These are phyloP conservation scores for Chimonanthus praecox DNA, from an alignment of 164 flowering plant species.

Conservation along the genomic window DNA sequence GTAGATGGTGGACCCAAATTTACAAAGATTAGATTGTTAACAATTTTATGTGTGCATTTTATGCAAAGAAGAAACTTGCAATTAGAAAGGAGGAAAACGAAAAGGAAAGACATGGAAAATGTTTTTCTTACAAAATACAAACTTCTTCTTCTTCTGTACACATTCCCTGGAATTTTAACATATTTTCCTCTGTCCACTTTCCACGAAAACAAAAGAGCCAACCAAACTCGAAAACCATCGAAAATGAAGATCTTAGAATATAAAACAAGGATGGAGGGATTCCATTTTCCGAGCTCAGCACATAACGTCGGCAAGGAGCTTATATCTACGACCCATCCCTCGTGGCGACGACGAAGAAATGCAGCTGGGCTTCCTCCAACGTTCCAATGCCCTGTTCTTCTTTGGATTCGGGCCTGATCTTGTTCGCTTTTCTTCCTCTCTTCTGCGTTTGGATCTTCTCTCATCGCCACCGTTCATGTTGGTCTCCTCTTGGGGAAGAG, in stretches of 20 bases:
- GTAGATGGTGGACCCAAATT: no score
- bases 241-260: not conserved
- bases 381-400: constrained; percentile 1
- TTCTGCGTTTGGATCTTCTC: not conserved
- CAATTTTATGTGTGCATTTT: no score
- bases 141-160: not conserved
- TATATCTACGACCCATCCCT: constrained; percentile 12
- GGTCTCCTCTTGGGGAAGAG: not conserved
- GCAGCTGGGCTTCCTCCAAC: constrained; percentile 10
- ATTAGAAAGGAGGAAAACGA: not conserved
- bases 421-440: not conserved
- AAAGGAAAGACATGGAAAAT: not conserved
- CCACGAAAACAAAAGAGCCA: not conserved
- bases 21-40: no score
- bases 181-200: not conserved
- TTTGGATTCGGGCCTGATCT: not conserved
- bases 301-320: constrained; percentile 17
- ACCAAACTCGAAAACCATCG: not conserved
- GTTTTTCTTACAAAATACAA: not conserved
- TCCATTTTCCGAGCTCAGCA: constrained; percentile 5
- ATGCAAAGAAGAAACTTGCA: no score
- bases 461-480: not conserved
- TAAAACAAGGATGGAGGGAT: not conserved
- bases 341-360: constrained; percentile 6
- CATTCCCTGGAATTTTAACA: not conserved